Base-by-base conservation (phyloP, 345 rosid species). In the Acer yangbiense region DNA sequence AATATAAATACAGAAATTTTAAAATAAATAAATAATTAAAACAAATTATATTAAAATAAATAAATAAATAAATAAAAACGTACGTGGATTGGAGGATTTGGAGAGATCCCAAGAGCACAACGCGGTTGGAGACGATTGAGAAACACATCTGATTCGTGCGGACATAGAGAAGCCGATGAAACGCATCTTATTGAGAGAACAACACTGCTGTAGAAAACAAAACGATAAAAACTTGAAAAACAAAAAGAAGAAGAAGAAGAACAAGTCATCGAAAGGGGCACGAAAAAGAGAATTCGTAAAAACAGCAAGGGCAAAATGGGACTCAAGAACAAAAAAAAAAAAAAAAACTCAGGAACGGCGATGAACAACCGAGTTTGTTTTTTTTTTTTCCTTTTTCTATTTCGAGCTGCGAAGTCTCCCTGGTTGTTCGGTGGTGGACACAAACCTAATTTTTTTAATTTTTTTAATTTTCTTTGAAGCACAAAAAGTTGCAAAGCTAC, bases 61-160 rank as follows among this genome's bases (percentile, higher is more conserved):
- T n/a, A 25, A 25, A 25, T 1, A 25, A 25, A 1, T 25, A 25
- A 25, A 25, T 44, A 58, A 50, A 48, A 76, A 50, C 76, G 79
- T 65, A 93, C 98, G 94, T 92, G 77, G 46, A 89, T 65, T 77
- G 92, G 89, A 68, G 88, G 94, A 23, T 48, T 83, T 8, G 92
- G 89, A 32, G 88, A 80, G 80, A 88, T 83, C 86, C 88, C 84
- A 17, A 67, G 80, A 77, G 88, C 86, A 76, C 98, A 95, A 82
- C 80, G 93, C 21, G 79, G 77, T 64, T 77, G 82, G 72, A 95
- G 86, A 74, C 72, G 76, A 76, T 29, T 77, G 17, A 83, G 63
- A 81, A 92, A 90, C 68, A 83, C 73, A 72, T 69, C 72, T n/a
- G 90, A 74, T 32, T 86, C 87, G 35, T 35, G 69, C 29, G 87